Evolutionary conservation across 129 eudicot genomes (phyloP).

Genomic region (Chrysanthemum makinoi): DNA sequence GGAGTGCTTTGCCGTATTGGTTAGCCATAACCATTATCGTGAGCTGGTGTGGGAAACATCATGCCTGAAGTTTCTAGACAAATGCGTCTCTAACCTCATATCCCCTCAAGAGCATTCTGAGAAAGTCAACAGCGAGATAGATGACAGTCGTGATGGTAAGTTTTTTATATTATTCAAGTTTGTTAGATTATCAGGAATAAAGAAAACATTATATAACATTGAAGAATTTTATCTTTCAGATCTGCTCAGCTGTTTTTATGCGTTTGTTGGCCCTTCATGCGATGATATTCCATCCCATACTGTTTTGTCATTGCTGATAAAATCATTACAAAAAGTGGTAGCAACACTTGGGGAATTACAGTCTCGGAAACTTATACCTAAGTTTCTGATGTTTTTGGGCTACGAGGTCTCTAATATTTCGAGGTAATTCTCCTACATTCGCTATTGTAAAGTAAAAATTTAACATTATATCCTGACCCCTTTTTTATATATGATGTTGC

Average conservation of each 20-base stretch:
- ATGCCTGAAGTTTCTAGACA: constrained; percentile 50
- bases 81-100: constrained; percentile 40
- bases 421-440: constrained; percentile 39
- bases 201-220: neutral
- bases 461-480: neutral
- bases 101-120: constrained; percentile 36
- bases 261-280: constrained; percentile 32
- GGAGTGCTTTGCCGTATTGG: constrained; percentile 58
- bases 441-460: neutral
- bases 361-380: constrained; percentile 65
- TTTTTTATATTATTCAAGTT: neutral
- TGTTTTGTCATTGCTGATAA: constrained; percentile 69
- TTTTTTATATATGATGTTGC: constrained; percentile 22
- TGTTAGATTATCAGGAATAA: constrained; percentile 1
- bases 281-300: constrained; percentile 53
- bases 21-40: constrained; percentile 48
- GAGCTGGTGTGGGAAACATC: constrained; percentile 60
- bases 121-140: constrained; percentile 27
- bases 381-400: constrained; percentile 76
- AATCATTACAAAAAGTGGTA: constrained; percentile 62
- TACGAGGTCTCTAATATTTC: constrained; percentile 43
- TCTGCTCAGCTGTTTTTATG: constrained; percentile 49
- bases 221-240: constrained; percentile 45
- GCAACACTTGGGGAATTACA: constrained; percentile 59
- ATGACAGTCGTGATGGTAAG: constrained; percentile 46